These are phyloP conservation scores for Silene noctiflora DNA, from an alignment of 179 eudicot genomes.

Conservation along the genomic window DNA sequence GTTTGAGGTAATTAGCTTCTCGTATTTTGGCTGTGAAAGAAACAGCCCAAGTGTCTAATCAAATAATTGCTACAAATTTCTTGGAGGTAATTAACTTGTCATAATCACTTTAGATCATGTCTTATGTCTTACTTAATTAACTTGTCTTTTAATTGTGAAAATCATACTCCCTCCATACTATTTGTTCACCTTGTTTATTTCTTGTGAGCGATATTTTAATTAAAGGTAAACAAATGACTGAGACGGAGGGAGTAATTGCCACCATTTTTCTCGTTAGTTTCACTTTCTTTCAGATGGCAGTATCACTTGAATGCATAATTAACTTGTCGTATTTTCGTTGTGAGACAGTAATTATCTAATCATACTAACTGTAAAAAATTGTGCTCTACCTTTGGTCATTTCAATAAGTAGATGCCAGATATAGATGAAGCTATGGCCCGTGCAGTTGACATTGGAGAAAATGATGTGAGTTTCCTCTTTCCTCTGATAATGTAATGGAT, in stretches of 20 bases:
- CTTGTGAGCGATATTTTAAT: too few relatives aligned
- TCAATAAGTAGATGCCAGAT: slow-evolving; percentile 50
- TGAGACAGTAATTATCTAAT: slow-evolving; percentile 2
- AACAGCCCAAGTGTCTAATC: too few relatives aligned
- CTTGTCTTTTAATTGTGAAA: too few relatives aligned
- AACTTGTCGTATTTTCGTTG: not conserved
- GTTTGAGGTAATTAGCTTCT: slow-evolving; percentile 49
- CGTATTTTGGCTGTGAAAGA: not conserved
- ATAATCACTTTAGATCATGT: too few relatives aligned
- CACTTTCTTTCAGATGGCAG: not conserved
- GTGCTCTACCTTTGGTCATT: not conserved
- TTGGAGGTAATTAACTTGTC: too few relatives aligned
- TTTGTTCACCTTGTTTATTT: too few relatives aligned
- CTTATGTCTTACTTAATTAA: too few relatives aligned
- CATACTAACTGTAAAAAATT: not conserved
- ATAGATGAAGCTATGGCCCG: slow-evolving; percentile 97
- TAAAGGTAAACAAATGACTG: too few relatives aligned
- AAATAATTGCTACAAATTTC: not conserved
- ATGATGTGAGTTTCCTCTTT: slow-evolving; percentile 56
- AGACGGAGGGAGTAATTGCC: not conserved
- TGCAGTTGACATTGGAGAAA: slow-evolving; percentile 97
- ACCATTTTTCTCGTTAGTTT: slow-evolving; percentile 13
- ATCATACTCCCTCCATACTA: too few relatives aligned
- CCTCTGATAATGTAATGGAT: not conserved
- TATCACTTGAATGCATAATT: not conserved